phyloP scores from a whole-genome alignment of 345 rosid genomes.

The Salix udensis region DNA sequence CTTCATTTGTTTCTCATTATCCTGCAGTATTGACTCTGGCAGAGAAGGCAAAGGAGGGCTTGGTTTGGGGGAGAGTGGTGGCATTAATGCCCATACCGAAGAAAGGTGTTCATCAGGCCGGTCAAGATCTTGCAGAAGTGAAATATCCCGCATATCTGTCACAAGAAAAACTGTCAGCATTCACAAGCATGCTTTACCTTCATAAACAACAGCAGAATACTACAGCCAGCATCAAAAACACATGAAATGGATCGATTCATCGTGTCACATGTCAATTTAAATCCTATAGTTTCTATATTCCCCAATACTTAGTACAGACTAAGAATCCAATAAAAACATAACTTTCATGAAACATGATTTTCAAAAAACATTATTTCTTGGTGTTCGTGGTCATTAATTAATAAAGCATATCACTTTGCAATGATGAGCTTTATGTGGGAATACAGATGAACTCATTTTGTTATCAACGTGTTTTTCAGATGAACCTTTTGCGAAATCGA shows the following conservation, averaged over 20 bases:
- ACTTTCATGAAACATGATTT: neutral
- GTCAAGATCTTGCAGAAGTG: conserved; percentile 58
- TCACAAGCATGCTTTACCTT: neutral
- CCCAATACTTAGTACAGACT: neutral
- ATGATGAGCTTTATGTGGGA: neutral
- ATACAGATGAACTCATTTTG: conserved; percentile 3
- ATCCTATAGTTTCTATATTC: neutral
- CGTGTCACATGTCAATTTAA: neutral
- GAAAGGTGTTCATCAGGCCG: conserved; percentile 58
- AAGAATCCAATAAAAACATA: neutral
- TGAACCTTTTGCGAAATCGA: conserved; percentile 70
- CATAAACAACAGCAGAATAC: neutral
- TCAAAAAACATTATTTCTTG: neutral
- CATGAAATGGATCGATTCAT: neutral
- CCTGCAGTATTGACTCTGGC: conserved; percentile 41
- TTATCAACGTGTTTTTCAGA: conserved; percentile 1
- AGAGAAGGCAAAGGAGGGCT: conserved; percentile 39
- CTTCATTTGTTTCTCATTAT: conserved; percentile 42
- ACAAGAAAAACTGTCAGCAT: neutral
- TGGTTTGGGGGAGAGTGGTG: conserved; percentile 56
- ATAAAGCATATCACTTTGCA: neutral
- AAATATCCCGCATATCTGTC: conserved; percentile 53
- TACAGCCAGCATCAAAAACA: neutral
- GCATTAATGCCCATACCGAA: conserved; percentile 80
- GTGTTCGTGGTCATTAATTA: neutral